Base-by-base conservation (phyloP, 2,329 filamentous ascomycete species). In the Sporothrix phasma region DNA sequence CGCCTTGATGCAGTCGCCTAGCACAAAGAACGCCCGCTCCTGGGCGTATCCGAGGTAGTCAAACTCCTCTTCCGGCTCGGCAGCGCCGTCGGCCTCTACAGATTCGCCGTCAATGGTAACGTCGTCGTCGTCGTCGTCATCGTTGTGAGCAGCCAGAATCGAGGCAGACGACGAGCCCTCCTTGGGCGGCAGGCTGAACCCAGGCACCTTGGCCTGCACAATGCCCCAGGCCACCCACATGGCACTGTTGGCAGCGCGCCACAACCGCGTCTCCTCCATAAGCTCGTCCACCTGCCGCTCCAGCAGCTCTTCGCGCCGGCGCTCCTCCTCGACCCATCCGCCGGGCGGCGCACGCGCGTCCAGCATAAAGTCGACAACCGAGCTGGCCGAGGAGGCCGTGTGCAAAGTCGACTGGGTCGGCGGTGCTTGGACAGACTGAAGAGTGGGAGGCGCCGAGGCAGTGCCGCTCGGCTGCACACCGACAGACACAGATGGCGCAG, bases 221-320 rank as follows among this genome's bases (percentile, higher is more conserved):
- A 97, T 90, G 26, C 94, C 94, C 94, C 94, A 99, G 1, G 92
- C 90, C 26, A 95, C 85, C 94, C 94, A 99, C 76, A 89, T 85
- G 1, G 90, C 91, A 41, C 88, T 92, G 76, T 94, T 96, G 45
- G 91, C 90, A 0, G 90, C 80, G 3, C 94, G 85, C 94, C 94
- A 99, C 53, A 96, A 79, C 17, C 86, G 81, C 2, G 90, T 87
- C 76, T 97, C 92, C 46, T 87, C 84, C 71, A 94, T 78, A 31
- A 99, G 79, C 61, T 85, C 82, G 58, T 84, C 79, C 5, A 95
- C 81, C 70, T 88, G 84, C 43, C 79, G 76, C 62, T 96, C 90
- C 5, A 83, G 79, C 53, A 80, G 79, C 65, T 86, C 84, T 66
- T 90, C 85, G 24, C 84, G 78, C 7, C 79, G 80, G 53, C 79